A percentile compares a stretch with the other conserved stretches of the same genome.
phyloP scores from a whole-genome alignment of 1,284 basidiomycete genomes.

The Cutaneotrichosporon daszewskae region DNA sequence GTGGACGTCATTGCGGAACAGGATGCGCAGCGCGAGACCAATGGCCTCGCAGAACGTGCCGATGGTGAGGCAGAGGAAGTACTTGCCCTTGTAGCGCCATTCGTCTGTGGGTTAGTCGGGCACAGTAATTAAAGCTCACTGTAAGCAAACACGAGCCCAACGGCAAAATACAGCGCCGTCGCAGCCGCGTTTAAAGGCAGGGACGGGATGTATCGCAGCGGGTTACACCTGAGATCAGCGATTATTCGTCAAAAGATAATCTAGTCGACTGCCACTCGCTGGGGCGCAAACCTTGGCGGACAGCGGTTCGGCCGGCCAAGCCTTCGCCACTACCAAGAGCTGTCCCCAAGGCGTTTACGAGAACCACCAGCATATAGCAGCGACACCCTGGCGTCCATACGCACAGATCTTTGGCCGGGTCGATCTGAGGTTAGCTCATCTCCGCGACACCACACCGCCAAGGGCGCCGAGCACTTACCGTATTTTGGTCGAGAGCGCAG shows the following conservation, averaged over 20 bases:
- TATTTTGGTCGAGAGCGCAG: no score
- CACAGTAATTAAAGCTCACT: conserved; percentile 38
- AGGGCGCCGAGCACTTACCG: no score
- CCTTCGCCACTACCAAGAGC: no score
- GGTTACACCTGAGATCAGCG: conserved; percentile 34
- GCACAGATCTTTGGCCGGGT: no score
- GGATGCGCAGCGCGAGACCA: conserved; percentile 14
- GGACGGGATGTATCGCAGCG: conserved; percentile 57
- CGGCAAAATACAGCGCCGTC: conserved; percentile 53
- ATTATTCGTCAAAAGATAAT: no score
- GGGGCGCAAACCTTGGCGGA: no score
- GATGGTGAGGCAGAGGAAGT: conserved; percentile 16
- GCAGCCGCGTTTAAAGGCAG: conserved; percentile 57
- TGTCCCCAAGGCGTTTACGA: background rate
- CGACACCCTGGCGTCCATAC: no score
- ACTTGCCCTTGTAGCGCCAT: conserved; percentile 9
- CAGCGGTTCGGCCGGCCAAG: no score
- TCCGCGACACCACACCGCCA: no score
- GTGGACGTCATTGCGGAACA: conserved; percentile 10
- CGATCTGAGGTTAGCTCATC: no score
- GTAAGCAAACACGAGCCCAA: conserved; percentile 54
- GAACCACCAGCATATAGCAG: no score
- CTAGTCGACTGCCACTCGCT: no score
- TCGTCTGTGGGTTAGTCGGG: conserved; percentile 9
- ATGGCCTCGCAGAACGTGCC: conserved; percentile 14